Evolutionary conservation across 2,329 filamentous ascomycete species (phyloP), one percentile per base, ranked within the genome.

Genomic region (Mycosphaerella arachidis): DNA sequence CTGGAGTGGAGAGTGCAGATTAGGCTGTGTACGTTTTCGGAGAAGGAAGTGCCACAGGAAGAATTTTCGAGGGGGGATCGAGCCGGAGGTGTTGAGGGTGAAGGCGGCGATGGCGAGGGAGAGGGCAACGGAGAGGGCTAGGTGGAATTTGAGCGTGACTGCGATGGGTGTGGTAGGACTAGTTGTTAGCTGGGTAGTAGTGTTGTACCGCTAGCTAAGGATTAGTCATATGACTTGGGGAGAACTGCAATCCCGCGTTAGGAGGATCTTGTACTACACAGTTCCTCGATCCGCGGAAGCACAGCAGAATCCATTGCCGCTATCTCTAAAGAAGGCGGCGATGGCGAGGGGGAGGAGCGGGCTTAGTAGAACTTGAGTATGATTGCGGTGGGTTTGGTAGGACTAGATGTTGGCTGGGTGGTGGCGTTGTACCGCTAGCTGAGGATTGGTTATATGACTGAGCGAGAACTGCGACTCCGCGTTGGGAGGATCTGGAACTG

Each of bases 21-120:
- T 48, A 57, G 60, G 18, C 48, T 62, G 13, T 62, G 57, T 50
- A 51, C 35, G 35, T 62, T 59, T 40, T 43, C 57, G 16, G 57
- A 31, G 29, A 55, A 60, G 18, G 29, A n/a, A 33, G 48, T 59
- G 12, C 60, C 60, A 27, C 46, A 52, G 13, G 33, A n/a, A 10
- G 46, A 43, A 13, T 57, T 61, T n/a, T 50, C 55, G 16, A 18
- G 27, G 10, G 59, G 50, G 13, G 58, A 61, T 45, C 24, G 56
- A 33, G 18, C 8, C 16, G 48, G 48, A 18, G n/a, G 55, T 45
- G 24, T 45, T 57, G 31, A 30, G 29, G 48, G 55, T 7, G 46
- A 10, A 9, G 9, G 31, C 31, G 31, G 16, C 7, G 31, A 51
- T 9, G 33, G 4, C 46, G 46, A 48, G 18, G 29, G 2, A 27